A percentile compares a stretch with the other conserved stretches of the same genome.
Evolutionary conservation across 352 stramenopile species (phyloP).

Genomic region (Globisporangium takayamanum): DNA sequence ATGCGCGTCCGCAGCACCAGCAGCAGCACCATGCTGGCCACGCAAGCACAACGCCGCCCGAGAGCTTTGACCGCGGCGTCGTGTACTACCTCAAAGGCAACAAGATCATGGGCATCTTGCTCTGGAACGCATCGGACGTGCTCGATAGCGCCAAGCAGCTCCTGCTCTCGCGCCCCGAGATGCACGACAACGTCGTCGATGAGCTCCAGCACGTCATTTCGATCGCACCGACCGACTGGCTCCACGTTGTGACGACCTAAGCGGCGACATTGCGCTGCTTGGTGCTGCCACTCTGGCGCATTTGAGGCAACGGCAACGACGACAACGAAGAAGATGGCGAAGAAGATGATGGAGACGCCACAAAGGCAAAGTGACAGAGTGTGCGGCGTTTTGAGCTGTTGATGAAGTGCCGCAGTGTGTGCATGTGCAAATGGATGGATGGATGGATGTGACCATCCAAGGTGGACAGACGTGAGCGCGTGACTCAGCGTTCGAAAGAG

Average conservation of each 20-base stretch:
- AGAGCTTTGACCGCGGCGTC: conserved; percentile 68
- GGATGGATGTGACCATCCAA: too few species aligned
- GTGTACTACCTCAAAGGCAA: conserved; percentile 90
- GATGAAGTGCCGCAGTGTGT: too few species aligned
- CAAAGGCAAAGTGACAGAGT: too few species aligned
- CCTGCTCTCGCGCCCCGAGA: conserved; percentile 61
- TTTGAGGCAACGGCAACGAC: too few species aligned
- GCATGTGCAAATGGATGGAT: too few species aligned
- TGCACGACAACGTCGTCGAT: conserved; percentile 65
- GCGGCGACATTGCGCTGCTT: too few species aligned
- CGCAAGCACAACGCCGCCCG: conserved; percentile 12
- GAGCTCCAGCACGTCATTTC: conserved; percentile 81
- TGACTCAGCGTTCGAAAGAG: too few species aligned
- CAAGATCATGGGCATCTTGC: conserved; percentile 86
- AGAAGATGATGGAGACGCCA: too few species aligned
- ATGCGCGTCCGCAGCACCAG: conserved; percentile 1
- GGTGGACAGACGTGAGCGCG: too few species aligned
- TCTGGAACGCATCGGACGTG: conserved; percentile 87
- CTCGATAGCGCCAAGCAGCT: conserved; percentile 82
- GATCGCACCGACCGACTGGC: conserved; percentile 84
- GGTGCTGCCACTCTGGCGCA: too few species aligned
- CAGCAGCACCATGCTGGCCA: not conserved
- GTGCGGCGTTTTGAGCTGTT: too few species aligned
- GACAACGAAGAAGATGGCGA: too few species aligned
- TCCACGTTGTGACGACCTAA: conserved; percentile 59